Percentiles rank a stretch among this genome's conserved stretches.
Evolutionary conservation across 1,139 yeast species (phyloP).

Genomic region (Geotrichum klebahnii): DNA sequence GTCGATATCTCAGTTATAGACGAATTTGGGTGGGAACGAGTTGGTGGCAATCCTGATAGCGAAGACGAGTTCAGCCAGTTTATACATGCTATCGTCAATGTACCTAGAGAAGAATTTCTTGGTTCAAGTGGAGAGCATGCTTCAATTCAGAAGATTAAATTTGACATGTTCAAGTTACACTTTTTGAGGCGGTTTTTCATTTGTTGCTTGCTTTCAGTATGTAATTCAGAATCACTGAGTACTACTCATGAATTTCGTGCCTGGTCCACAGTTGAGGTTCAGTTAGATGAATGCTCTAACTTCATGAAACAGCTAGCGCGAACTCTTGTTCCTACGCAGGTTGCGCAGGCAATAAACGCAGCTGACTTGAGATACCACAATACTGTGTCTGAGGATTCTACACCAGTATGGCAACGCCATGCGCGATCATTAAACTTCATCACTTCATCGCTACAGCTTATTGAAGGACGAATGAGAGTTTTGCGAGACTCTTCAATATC

Average conservation of each 20-base stretch:
- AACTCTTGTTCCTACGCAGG: not conserved
- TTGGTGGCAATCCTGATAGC: slow-evolving; percentile 25
- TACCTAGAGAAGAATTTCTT: slow-evolving; percentile 24
- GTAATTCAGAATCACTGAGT: slow-evolving; percentile 33
- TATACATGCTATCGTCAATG: slow-evolving; percentile 18
- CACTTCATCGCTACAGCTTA: slow-evolving; percentile 33
- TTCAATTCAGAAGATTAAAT: slow-evolving; percentile 31
- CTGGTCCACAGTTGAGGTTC: slow-evolving; percentile 10
- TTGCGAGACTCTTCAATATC: slow-evolving; percentile 29
- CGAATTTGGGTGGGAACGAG: slow-evolving; percentile 23
- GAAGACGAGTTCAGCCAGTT: slow-evolving; percentile 25
- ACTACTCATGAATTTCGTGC: slow-evolving; percentile 8
- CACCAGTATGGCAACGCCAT: slow-evolving; percentile 24
- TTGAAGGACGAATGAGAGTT: slow-evolving; percentile 40
- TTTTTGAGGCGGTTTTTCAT: slow-evolving; percentile 42
- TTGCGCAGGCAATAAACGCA: slow-evolving; percentile 12
- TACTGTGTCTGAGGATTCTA: not conserved
- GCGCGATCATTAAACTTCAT: slow-evolving; percentile 30
- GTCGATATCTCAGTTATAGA: slow-evolving; percentile 31
- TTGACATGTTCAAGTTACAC: slow-evolving; percentile 39
- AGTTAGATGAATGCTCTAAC: slow-evolving; percentile 7
- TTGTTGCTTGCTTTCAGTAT: slow-evolving; percentile 43
- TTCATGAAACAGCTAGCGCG: not conserved
- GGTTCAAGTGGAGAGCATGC: slow-evolving; percentile 35
- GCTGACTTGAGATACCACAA: slow-evolving; percentile 8